Conservation (phyloP, 306 rosid genomes). For the Rosa rugosa region DNA sequence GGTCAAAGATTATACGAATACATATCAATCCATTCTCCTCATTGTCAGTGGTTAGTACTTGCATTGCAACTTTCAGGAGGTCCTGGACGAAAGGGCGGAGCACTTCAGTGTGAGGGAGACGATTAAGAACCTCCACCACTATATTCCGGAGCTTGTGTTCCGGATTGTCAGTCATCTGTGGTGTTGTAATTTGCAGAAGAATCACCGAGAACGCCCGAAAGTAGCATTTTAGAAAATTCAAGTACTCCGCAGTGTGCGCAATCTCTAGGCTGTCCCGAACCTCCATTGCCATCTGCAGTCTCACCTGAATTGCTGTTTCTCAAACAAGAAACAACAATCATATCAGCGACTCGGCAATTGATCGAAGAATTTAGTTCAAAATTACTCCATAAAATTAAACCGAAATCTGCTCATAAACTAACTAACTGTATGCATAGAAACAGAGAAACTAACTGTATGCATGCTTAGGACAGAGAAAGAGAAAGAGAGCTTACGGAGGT, state of each 20-base stretch:
- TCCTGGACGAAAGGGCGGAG: slow-evolving; percentile 98
- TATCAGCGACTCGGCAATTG: too few species aligned
- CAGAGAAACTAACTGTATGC: slow-evolving; percentile 6
- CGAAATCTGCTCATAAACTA: too few species aligned
- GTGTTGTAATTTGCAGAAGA: slow-evolving; percentile 74
- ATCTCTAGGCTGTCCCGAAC: slow-evolving; percentile 97
- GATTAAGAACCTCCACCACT: slow-evolving; percentile 91
- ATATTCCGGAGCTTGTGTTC: slow-evolving; percentile 93
- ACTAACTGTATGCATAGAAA: too few species aligned
- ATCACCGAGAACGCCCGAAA: slow-evolving; percentile 75
- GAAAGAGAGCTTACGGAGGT: slow-evolving; percentile 51
- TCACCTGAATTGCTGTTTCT: slow-evolving; percentile 60
- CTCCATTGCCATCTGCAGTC: slow-evolving; percentile 97
- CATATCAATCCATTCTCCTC: slow-evolving; percentile 92
- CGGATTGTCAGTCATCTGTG: slow-evolving; percentile 73
- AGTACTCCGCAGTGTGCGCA: slow-evolving; percentile 94
- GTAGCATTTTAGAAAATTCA: slow-evolving; percentile 91
- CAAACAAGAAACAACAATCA: background rate
- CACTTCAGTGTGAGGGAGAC: slow-evolving; percentile 96
- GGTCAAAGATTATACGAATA: slow-evolving; percentile 90
- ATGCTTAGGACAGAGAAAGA: background rate
- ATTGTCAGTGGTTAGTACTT: slow-evolving; percentile 86
- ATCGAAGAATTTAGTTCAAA: background rate
- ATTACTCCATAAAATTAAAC: too few species aligned
- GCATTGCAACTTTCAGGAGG: slow-evolving; percentile 92